Evolutionary conservation across 257 asterid species (phyloP).

Genomic region (Fraxinus excelsior): DNA sequence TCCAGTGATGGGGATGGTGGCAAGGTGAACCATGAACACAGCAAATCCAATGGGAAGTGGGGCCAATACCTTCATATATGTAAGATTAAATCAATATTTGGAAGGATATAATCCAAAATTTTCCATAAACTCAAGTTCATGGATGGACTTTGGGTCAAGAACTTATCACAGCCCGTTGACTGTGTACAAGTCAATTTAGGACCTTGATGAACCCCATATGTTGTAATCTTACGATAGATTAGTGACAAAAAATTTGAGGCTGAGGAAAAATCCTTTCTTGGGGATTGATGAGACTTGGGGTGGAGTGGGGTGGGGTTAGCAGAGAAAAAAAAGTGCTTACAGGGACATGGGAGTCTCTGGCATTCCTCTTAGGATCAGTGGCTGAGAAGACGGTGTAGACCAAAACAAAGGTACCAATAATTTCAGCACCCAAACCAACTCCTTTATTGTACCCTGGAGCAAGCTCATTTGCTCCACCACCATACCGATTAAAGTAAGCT

Average conservation of each 20-base stretch:
- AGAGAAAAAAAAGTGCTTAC: slow-evolving; percentile 30
- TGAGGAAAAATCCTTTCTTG: too few relatives aligned
- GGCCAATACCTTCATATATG: slow-evolving; percentile 59
- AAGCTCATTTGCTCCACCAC: slow-evolving; percentile 67
- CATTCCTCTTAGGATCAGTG: slow-evolving; percentile 75
- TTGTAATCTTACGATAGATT: too few relatives aligned
- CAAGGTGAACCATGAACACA: slow-evolving; percentile 78
- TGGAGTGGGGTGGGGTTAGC: background rate
- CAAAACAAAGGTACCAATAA: slow-evolving; percentile 73
- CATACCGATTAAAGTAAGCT: slow-evolving; percentile 47
- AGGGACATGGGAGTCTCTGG: slow-evolving; percentile 82
- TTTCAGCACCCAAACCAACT: slow-evolving; percentile 69
- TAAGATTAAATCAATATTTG: background rate
- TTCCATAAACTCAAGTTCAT: too few relatives aligned
- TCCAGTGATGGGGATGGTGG: slow-evolving; percentile 82
- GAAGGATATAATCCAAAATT: background rate
- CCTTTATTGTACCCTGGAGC: slow-evolving; percentile 56
- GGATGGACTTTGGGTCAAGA: too few relatives aligned
- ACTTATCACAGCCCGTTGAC: too few relatives aligned
- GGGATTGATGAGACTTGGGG: too few relatives aligned
- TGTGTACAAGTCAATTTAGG: too few relatives aligned
- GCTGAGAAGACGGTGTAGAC: slow-evolving; percentile 85
- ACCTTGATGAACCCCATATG: too few relatives aligned
- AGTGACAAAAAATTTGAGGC: too few relatives aligned
- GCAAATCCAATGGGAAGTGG: slow-evolving; percentile 87